These are phyloP conservation scores for Yamadazyma membranifaciens DNA, from an alignment of 1,139 yeast genomes.

Conservation along the genomic window DNA sequence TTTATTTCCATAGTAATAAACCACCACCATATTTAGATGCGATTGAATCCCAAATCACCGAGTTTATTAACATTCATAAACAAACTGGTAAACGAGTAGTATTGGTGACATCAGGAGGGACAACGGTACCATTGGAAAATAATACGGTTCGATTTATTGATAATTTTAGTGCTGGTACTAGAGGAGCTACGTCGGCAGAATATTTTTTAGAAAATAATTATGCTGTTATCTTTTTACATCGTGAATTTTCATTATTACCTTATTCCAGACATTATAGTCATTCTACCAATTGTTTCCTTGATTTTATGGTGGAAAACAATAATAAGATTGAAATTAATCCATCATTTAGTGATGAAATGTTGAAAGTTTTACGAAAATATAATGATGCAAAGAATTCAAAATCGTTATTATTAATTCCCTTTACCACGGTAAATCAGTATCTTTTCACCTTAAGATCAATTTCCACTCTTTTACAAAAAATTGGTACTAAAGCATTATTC, in stretches of 20 bases:
- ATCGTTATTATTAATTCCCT: conserved; percentile 70
- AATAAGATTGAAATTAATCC: conserved; percentile 59
- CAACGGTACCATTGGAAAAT: conserved; percentile 95
- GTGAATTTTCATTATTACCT: conserved; percentile 90
- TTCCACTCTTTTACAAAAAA: conserved; percentile 56
- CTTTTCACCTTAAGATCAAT: conserved; percentile 74
- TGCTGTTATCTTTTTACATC: conserved; percentile 86
- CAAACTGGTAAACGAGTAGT: conserved; percentile 56
- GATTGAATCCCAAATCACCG: conserved; percentile 52
- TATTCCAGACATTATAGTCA: conserved; percentile 87
- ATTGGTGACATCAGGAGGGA: conserved; percentile 94
- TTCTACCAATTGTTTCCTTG: conserved; percentile 81
- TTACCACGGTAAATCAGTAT: conserved; percentile 94
- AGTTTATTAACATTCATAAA: conserved; percentile 55
- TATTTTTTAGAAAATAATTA: conserved; percentile 81
- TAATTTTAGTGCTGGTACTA: conserved; percentile 94
- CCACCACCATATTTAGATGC: conserved; percentile 74
- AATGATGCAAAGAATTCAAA: conserved; percentile 56
- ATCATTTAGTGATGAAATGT: conserved; percentile 61
- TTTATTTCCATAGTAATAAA: conserved; percentile 66
- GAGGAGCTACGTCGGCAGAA: conserved; percentile 97
- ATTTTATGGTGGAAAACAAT: conserved; percentile 63
- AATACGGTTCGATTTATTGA: conserved; percentile 96
- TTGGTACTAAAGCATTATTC: conserved; percentile 62
- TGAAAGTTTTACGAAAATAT: conserved; percentile 64